Evolutionary conservation across 345 rosid genomes (phyloP), one percentile per base, ranked within the genome.

Genomic region (Rhizophora mangle): DNA sequence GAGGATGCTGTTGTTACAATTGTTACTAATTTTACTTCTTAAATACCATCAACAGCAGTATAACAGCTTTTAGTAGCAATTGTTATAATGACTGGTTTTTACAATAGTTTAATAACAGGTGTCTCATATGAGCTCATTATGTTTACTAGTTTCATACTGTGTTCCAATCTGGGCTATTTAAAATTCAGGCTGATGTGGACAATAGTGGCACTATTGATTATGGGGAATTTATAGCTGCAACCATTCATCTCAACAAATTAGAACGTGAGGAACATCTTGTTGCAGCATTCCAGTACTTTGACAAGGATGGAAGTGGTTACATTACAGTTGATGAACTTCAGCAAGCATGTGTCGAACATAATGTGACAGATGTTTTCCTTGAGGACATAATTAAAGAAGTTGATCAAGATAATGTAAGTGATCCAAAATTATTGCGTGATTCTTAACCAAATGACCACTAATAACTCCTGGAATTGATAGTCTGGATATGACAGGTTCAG

Each of bases 251-350:
- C 61, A 95, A 92, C 78, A 95, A 95, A 74, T 76, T 95, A 80
- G 99, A 95, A 72, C 90, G 99, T 0, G 97, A 95, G 81, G 97
- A 95, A 69, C 96, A 95, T 87, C 99, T 95, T 18, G 89, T 95
- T 62, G 93, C 97, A 26, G 99, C 99, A 70, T 92, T 95, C 76
- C 87, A 46, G 34, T 95, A 95, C 80, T 95, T 95, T 72, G 99
- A 95, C 74, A 92, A 95, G 86, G 97, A 95, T 70, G 85, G 83
- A 78, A 92, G 99, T 60, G 97, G 99, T 67, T 95, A 89, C 72
- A 95, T 95, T 73, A 95, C 99, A 16, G 88, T 89, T 5, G 97
- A 92, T 71, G 97, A 95, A 86, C 96, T 95, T 69, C 97, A 92
- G 80, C 96, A 92, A 80, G 99, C 92, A 10, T 92, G 97, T 74